Percentiles rank a stretch among this genome's conserved stretches.
Evolutionary conservation across 352 stramenopile species (phyloP).

Genomic region (Globisporangium parvum): DNA sequence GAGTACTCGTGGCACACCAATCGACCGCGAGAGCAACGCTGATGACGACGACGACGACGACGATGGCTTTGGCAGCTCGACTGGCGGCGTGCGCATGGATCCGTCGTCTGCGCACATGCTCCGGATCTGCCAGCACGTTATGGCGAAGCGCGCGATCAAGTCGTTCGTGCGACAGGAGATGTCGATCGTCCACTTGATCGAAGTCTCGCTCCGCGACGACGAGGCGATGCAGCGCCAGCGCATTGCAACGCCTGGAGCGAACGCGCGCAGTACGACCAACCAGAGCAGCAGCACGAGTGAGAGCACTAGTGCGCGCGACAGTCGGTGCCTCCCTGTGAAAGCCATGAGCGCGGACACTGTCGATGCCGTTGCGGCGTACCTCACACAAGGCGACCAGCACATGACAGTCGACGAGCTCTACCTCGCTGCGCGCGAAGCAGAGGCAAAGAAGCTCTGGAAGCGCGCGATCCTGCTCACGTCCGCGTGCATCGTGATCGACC

Average conservation of each 20-base stretch:
- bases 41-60: slow-evolving; percentile 19
- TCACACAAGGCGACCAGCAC: slow-evolving; percentile 48
- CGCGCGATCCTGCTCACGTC: slow-evolving; percentile 64
- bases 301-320: background rate
- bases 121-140: slow-evolving; percentile 68
- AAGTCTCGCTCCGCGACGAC: slow-evolving; percentile 42
- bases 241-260: background rate
- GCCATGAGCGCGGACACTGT: slow-evolving; percentile 34
- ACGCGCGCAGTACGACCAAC: background rate
- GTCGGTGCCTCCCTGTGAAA: slow-evolving; percentile 29
- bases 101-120: slow-evolving; percentile 52
- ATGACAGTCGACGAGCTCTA: slow-evolving; percentile 67
- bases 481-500: slow-evolving; percentile 60
- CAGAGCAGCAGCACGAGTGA: background rate
- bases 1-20: background rate
- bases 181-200: slow-evolving; percentile 55
- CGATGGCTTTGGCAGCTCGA: background rate
- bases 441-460: slow-evolving; percentile 60
- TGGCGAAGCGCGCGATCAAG: slow-evolving; percentile 64
- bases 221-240: slow-evolving; percentile 28
- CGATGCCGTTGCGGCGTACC: slow-evolving; percentile 39
- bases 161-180: slow-evolving; percentile 51
- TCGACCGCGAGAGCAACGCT: slow-evolving; percentile 14
- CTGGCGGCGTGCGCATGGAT: slow-evolving; percentile 27
- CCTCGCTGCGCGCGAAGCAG: slow-evolving; percentile 35